Percentiles rank a stretch among this genome's conserved stretches.
These are phyloP conservation scores for Medicago arabica DNA, from an alignment of 306 rosid species.

Conservation along the genomic window DNA sequence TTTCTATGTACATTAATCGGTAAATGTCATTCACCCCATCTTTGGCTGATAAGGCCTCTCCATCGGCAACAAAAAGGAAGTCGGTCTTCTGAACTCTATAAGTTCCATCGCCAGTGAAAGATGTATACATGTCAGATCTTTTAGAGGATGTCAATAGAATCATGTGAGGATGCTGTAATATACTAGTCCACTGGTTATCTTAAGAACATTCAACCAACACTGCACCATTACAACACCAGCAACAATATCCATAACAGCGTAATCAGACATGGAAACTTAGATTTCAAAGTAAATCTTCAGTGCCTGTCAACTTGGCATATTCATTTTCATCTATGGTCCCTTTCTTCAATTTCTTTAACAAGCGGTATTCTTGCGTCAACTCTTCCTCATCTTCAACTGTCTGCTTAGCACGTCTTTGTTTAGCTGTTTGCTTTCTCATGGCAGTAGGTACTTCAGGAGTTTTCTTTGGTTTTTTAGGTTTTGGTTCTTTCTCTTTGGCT, in stretches of 20 bases:
- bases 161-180: constrained; percentile 31
- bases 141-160: constrained; percentile 27
- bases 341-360: constrained; percentile 85
- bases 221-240: constrained; percentile 21
- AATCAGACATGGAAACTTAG: constrained; percentile 24
- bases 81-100: constrained; percentile 18
- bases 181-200: constrained; percentile 7
- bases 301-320: constrained; percentile 83
- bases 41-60: constrained; percentile 2
- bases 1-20: constrained; percentile 27
- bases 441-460: constrained; percentile 42
- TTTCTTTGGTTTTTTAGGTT: constrained; percentile 57
- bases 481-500: constrained; percentile 65
- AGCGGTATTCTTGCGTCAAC: constrained; percentile 73
- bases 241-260: constrained; percentile 23
- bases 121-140: constrained; percentile 27
- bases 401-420: constrained; percentile 87
- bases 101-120: constrained; percentile 14
- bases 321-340: constrained; percentile 76
- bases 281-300: constrained; percentile 73
- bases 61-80: constrained; percentile 7
- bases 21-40: constrained; percentile 1
- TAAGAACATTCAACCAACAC: neutral
- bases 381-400: constrained; percentile 86
- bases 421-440: constrained; percentile 81